phyloP scores from a whole-genome alignment of 768 basidiomycete species.

The Gloeostereum incarnatum region DNA sequence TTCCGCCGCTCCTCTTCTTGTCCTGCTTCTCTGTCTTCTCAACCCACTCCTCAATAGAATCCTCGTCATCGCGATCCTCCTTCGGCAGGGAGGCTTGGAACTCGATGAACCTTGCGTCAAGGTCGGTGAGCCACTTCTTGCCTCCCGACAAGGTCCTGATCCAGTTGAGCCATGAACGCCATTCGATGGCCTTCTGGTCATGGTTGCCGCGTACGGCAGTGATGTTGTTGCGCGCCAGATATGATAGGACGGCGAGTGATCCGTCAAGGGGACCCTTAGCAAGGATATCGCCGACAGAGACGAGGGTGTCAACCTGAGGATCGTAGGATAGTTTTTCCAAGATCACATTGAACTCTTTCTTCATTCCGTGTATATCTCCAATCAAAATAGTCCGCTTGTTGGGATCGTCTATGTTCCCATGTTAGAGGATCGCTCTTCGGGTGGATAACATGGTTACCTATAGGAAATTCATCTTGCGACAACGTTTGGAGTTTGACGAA shows the following conservation, averaged over 20 bases:
- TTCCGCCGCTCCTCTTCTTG: constrained; percentile 15
- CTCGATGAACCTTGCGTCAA: constrained; percentile 28
- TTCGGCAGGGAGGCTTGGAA: constrained; percentile 10
- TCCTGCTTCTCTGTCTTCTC: constrained; percentile 17
- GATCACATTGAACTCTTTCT: constrained; percentile 53
- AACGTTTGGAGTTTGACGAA: constrained; percentile 36
- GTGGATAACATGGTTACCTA: constrained; percentile 25
- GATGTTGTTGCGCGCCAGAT: constrained; percentile 53
- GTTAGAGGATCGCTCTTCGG: too few species aligned
- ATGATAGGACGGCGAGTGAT: constrained; percentile 56
- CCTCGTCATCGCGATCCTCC: constrained; percentile 21
- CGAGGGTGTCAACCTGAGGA: constrained; percentile 50
- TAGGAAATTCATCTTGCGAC: constrained; percentile 39
- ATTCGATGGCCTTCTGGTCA: constrained; percentile 86
- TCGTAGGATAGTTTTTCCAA: constrained; percentile 52
- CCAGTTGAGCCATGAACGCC: constrained; percentile 85
- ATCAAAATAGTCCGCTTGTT: constrained; percentile 59
- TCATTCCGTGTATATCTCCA: constrained; percentile 88
- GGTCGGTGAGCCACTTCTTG: constrained; percentile 45
- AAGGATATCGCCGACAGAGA: constrained; percentile 81
- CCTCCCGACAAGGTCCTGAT: constrained; percentile 39
- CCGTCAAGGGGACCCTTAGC: constrained; percentile 55
- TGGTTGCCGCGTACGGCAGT: constrained; percentile 90
- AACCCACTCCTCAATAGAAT: constrained; percentile 33
- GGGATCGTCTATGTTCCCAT: constrained; percentile 30